phyloP scores from a whole-genome alignment of 345 rosid species.

The Tarenaya hassleriana region DNA sequence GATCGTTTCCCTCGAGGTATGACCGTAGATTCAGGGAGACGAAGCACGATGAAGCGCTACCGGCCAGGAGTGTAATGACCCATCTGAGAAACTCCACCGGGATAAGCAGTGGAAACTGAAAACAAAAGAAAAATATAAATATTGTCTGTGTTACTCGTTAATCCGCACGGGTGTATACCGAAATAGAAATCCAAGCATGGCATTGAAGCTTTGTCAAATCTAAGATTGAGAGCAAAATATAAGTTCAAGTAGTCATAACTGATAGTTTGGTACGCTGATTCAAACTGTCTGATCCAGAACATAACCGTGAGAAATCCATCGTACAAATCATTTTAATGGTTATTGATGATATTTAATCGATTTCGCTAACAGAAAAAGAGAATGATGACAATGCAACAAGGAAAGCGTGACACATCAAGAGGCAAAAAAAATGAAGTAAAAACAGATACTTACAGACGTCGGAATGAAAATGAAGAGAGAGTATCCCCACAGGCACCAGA shows the following conservation, averaged over 20 bases:
- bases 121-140: not conserved
- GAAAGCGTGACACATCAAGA: not conserved
- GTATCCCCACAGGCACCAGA: conserved; percentile 99
- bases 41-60: conserved; percentile 61
- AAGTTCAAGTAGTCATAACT: no score
- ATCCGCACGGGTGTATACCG: no score
- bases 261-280: no score
- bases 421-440: not conserved
- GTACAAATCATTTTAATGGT: no score
- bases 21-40: conserved; percentile 67
- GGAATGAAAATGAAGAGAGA: conserved; percentile 69
- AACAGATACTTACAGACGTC: conserved; percentile 54
- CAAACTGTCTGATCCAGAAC: no score
- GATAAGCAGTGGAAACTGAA: conserved; percentile 73
- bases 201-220: no score
- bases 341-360: not conserved
- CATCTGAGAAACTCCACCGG: conserved; percentile 80
- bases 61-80: conserved; percentile 69
- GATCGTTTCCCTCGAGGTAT: conserved; percentile 40
- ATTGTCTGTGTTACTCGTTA: conserved; percentile 9
- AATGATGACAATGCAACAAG: not conserved
- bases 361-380: conserved; percentile 1
- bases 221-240: no score
- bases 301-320: no score
- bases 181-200: no score